Evolutionary conservation across 345 rosid genomes (phyloP), one percentile per base, ranked within the genome.

Genomic region (Sisymbrium irio): DNA sequence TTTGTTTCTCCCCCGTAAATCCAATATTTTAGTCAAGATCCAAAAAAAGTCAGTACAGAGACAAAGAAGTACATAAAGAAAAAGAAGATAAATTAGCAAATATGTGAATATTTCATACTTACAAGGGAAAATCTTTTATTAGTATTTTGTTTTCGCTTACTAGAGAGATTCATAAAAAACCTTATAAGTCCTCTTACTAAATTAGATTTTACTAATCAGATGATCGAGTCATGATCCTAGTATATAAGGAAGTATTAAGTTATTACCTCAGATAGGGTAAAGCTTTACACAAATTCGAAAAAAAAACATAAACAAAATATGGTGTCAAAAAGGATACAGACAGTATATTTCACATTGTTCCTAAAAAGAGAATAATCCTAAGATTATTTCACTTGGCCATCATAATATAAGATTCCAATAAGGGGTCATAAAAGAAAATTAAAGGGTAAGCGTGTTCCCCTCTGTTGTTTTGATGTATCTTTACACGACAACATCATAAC

Each of bases 401-500:
- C 13, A 47, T 45, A 44, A 13, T 55, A 42, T 33, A 56, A 62
- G 58, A 37, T 36, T 63, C 75, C 13, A 67, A 22, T 6, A 65
- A 49, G 32, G 45, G 30, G 33, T 50, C 56, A 50, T 50, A 50
- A 50, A 50, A 50, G 56, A 50, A 28, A 22, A 50, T 2, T 54
- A 54, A 54, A 54, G 19, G 37, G 41, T 45, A 70, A 64, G 80
- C 76, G 62, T 71, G 80, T 65, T 65, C 12, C 40, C 25, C 47
- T 58, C 67, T 58, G 71, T 76, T 69, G 65, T 14, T 65, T 39
- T 77, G 76, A 55, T 15, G 58, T 58, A 39, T 33, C 72, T 77
- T 73, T 58, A 64, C 40, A 47, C 72, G 73, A 77, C 77, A 77
- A 28, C 47, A 71, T 77, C 50, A 77, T 71, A 50, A 40, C 67